Evolutionary conservation across 441 rosid species (phyloP).

Genomic region (Gossypium davidsonii): DNA sequence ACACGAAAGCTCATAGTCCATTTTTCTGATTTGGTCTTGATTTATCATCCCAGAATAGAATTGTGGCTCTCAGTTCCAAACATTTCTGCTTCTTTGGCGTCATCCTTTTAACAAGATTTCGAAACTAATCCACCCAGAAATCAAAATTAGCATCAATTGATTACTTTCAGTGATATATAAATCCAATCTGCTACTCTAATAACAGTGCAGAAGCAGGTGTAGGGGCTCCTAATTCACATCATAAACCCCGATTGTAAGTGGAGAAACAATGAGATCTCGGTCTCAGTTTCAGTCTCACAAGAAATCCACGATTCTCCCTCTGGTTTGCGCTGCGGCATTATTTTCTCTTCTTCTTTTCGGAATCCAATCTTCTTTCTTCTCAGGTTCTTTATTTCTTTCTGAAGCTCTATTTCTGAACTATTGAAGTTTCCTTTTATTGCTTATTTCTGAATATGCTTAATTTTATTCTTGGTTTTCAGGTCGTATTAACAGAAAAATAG

Average conservation of each 20-base stretch:
- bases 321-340: conserved; percentile 45
- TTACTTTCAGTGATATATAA: neutral
- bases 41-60: neutral
- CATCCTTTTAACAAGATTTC: neutral
- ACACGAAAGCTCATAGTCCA: neutral
- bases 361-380: conserved; percentile 64
- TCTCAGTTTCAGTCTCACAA: conserved; percentile 22
- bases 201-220: neutral
- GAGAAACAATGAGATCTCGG: conserved; percentile 36
- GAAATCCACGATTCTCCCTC: conserved; percentile 43
- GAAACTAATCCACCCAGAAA: neutral
- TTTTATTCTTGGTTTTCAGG: conserved; percentile 21
- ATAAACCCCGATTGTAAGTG: neutral
- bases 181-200: neutral
- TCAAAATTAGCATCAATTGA: neutral
- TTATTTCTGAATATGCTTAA: neutral
- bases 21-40: neutral
- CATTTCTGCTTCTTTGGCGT: neutral
- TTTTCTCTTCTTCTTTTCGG: conserved; percentile 54
- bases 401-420: neutral
- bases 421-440: neutral
- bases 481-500: conserved; percentile 10
- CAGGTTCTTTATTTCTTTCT: conserved; percentile 35
- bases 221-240: neutral
- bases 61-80: neutral